A percentile compares a stretch with the other conserved stretches of the same genome.
Evolutionary conservation across 768 basidiomycete genomes (phyloP).

Genomic region (Boletus pseudo-olivaceus): DNA sequence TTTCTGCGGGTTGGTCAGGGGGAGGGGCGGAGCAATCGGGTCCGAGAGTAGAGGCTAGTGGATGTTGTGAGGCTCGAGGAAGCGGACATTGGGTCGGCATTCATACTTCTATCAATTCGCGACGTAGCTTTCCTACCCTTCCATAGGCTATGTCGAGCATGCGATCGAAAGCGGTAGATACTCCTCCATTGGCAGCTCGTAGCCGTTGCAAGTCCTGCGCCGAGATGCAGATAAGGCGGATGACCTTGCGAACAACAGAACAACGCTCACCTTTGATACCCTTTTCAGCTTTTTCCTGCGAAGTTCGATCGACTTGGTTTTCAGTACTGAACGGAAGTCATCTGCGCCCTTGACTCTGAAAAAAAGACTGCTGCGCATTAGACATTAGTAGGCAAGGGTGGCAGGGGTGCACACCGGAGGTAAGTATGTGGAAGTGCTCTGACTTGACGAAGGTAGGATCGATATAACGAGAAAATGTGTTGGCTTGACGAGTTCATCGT

Average conservation of each 20-base stretch:
- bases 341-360: constrained; percentile 58
- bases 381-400: background rate
- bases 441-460: constrained; percentile 40
- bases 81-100: background rate
- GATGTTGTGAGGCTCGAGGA: constrained; percentile 8
- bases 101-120: constrained; percentile 63
- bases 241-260: background rate
- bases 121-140: constrained; percentile 64
- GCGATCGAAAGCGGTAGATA: constrained; percentile 48
- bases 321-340: constrained; percentile 50
- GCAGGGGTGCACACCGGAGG: constrained; percentile 37
- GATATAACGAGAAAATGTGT: constrained; percentile 33
- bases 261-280: constrained; percentile 44
- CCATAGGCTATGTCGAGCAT: constrained; percentile 73
- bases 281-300: constrained; percentile 44
- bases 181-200: constrained; percentile 50
- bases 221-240: background rate
- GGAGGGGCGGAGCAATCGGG: constrained; percentile 38
- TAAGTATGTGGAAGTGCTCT: constrained; percentile 43
- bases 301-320: constrained; percentile 30
- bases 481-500: constrained; percentile 4
- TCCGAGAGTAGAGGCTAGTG: constrained; percentile 55
- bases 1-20: constrained; percentile 47
- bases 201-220: constrained; percentile 53
- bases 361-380: constrained; percentile 47